Evolutionary conservation across 2,329 filamentous ascomycete species (phyloP), one percentile per base, ranked within the genome.

Genomic region (Neofusicoccum cordaticola): DNA sequence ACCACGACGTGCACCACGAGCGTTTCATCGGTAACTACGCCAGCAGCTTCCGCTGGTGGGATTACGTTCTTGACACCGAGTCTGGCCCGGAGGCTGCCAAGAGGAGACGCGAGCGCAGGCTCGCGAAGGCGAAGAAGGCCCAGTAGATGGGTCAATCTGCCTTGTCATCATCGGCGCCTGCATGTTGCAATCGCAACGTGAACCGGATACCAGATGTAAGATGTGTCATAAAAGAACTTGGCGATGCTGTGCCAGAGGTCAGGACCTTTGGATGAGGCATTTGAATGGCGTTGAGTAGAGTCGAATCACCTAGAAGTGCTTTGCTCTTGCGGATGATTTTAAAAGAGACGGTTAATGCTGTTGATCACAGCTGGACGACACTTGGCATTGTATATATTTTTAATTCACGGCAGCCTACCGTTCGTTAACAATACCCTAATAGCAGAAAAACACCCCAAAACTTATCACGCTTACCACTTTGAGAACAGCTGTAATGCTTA

Each of bases 21-120:
- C 92, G 93, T 77, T 99, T 99, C 82, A 93, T 99, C 68, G 95
- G 95, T 72, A 99, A 99, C 84, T 99, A 98, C 78, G 84, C 94
- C 60, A 97, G 93, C 76, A 96, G 92, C 84, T 99, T 99, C 88
- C 87, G 94, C 79, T 99, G 95, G 95, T 99, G 95, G 95, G 95
- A 99, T 82, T 96, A 90, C 78, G 78, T 89, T 71, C 85, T 98
- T 70, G 93, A 97, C 80, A 99, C 95, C 67, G 94, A 99, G 85
- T 92, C 92, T 68, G 92, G 91, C 62, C 87, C 91, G 42, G 94
- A 96, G 79, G 92, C 94, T 45, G 86, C 90, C 72, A 93, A 93
- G 88, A 86, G 85, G 75, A 89, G 93, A 75, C 86, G 93, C 66
- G 92, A 95, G 79, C 87, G 83, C 79, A 93, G 91, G 86, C 73